phyloP scores from a whole-genome alignment of 2,329 filamentous ascomycete genomes.

The Aspergillus thermomutatus region DNA sequence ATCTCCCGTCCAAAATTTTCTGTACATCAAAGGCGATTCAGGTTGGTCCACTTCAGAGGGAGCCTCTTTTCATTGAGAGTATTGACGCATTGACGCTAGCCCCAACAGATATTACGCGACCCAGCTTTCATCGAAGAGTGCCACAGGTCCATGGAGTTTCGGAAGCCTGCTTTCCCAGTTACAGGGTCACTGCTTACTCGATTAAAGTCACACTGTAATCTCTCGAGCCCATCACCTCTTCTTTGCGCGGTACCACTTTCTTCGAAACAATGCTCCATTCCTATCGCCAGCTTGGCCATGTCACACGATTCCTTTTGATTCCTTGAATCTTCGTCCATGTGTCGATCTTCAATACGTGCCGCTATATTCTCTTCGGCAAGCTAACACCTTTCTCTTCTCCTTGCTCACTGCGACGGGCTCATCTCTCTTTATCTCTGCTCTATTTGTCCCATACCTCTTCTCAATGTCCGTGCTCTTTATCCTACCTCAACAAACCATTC shows the following conservation, averaged over 20 bases:
- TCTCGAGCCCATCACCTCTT: neutral
- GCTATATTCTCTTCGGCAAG: neutral
- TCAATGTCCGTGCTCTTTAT: constrained; percentile 4
- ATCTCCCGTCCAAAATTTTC: neutral
- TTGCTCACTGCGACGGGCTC: neutral
- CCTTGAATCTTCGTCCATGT: neutral
- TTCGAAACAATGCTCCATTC: neutral
- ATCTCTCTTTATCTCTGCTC: neutral
- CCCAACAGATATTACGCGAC: neutral
- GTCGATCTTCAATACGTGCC: neutral
- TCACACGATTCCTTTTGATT: neutral
- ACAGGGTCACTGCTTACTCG: neutral
- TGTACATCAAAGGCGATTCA: neutral
- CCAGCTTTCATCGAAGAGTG: neutral
- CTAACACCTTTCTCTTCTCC: neutral
- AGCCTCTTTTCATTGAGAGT: neutral
- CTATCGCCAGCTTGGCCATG: neutral
- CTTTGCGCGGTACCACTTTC: neutral
- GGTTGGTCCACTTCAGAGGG: neutral
- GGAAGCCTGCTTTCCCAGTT: neutral
- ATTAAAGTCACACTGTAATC: neutral
- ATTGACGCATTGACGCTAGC: neutral
- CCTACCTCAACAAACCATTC: constrained; percentile 13
- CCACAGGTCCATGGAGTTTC: neutral
- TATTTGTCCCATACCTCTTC: neutral